A percentile compares a stretch with the other conserved stretches of the same genome.
Evolutionary conservation across 2,329 filamentous ascomycete genomes (phyloP).

Genomic region (Malbranchea zuffiana): DNA sequence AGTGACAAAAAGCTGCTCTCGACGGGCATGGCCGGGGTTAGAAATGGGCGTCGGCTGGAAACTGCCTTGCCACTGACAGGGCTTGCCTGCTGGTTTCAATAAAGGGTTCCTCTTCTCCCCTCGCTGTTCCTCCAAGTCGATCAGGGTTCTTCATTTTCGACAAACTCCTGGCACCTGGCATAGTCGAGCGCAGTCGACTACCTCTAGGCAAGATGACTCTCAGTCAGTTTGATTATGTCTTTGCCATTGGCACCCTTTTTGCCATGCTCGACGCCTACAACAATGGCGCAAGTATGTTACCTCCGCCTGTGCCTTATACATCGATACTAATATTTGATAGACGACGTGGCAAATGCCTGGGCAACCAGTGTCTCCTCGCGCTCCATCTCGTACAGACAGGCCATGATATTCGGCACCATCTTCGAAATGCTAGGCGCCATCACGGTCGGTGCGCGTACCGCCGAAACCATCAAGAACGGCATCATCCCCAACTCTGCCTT

Average conservation of each 20-base stretch:
- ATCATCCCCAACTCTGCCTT: slow-evolving; percentile 55
- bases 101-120: slow-evolving; percentile 27
- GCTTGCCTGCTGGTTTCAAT: too few relatives aligned
- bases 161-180: too few relatives aligned
- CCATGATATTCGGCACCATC: slow-evolving; percentile 54
- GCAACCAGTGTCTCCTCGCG: slow-evolving; percentile 72
- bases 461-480: slow-evolving; percentile 69
- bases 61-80: too few relatives aligned
- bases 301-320: background rate
- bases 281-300: slow-evolving; percentile 61
- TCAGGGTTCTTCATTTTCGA: too few relatives aligned
- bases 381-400: slow-evolving; percentile 59
- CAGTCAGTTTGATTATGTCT: slow-evolving; percentile 57
- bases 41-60: too few relatives aligned
- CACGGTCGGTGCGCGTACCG: slow-evolving; percentile 56
- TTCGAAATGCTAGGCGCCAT: slow-evolving; percentile 60
- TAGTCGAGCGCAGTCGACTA: too few relatives aligned
- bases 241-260: slow-evolving; percentile 65
- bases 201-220: slow-evolving; percentile 52
- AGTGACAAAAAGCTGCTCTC: too few relatives aligned
- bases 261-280: slow-evolving; percentile 67
- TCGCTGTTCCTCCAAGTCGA: slow-evolving; percentile 15
- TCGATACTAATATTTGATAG: slow-evolving; percentile 27
- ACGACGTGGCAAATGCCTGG: slow-evolving; percentile 79
- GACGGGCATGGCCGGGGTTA: too few relatives aligned